Evolutionary conservation across 176 grass and related monocot genomes (phyloP).

Genomic region (Hordeum marinum): DNA sequence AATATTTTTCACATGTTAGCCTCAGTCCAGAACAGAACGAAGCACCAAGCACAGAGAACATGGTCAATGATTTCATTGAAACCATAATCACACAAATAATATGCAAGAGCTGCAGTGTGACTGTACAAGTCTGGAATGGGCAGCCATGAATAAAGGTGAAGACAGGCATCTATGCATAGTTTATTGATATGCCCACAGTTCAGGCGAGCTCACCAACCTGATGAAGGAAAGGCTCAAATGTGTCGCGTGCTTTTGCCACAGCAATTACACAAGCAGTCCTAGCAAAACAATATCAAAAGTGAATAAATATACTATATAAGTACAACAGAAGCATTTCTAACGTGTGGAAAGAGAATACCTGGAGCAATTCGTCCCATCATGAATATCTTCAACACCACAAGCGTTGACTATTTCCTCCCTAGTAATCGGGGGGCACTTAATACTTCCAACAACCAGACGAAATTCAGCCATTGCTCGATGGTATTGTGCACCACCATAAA

Average conservation of each 20-base stretch:
- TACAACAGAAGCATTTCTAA: slow-evolving; percentile 7
- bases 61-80: background rate
- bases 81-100: slow-evolving; percentile 20
- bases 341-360: slow-evolving; percentile 42
- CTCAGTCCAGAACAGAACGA: background rate
- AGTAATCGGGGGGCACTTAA: slow-evolving; percentile 83
- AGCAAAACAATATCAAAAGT: slow-evolving; percentile 31
- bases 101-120: background rate
- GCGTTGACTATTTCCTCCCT: slow-evolving; percentile 99
- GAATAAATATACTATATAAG: slow-evolving; percentile 7
- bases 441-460: slow-evolving; percentile 76
- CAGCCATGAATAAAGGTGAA: slow-evolving; percentile 1
- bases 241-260: slow-evolving; percentile 81
- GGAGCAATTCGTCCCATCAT: slow-evolving; percentile 96
- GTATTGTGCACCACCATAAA: slow-evolving; percentile 96
- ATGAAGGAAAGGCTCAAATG: slow-evolving; percentile 92
- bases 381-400: slow-evolving; percentile 99
- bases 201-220: slow-evolving; percentile 54
- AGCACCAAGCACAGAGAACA: background rate
- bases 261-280: slow-evolving; percentile 99
- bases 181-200: slow-evolving; percentile 8
- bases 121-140: background rate
- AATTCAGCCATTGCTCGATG: slow-evolving; percentile 97
- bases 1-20: slow-evolving; percentile 1
- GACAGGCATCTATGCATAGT: background rate